Evolutionary conservation across 1,284 basidiomycete species (phyloP), one percentile per base, ranked within the genome.

Genomic region (Anthracocystis panici-leucophaei): DNA sequence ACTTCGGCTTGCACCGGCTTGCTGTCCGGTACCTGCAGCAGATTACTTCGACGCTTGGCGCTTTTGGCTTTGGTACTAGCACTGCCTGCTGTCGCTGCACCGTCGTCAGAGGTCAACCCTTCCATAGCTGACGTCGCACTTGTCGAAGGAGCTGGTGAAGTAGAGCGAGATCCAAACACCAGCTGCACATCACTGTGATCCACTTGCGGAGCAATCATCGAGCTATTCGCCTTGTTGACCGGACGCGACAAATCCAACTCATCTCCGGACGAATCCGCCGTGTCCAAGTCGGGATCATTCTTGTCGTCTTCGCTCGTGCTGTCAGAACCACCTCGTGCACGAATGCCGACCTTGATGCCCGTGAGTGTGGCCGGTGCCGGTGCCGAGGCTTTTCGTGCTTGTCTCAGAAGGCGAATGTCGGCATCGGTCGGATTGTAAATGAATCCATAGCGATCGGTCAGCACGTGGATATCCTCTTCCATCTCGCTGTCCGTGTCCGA

Each of bases 361-460:
- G 93, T 94, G 42, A 94, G 86, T 79, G 92, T 93, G 5, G 92
- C 93, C 2, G 93, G 93, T 0, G 92, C 92, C 0, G 91, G 89
- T 75, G 89, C 91, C 33, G 89, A 88, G 72, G 91, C 93, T 77
- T 92, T 91, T 85, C 88, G 88, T 38, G 92, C 91, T 48, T 92
- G 88, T 9, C 91, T 84, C 31, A 95, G 88, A 21, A 95, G 86
- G 18, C 93, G 87, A n/a, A 92, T 88, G 78, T 95, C 93, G 73
- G 93, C 92, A 79, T 90, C 88, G 89, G 81, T 82, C 12, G 79
- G 78, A 78, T 94, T 93, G 76, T 95, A 97, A 82, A 97, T 92
- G 87, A 98, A 98, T 0, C 96, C 96, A 83, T 93, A 98, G n/a
- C 94, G 90, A 81, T 97, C 96, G 6, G 95, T 94, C 75, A 97